These are phyloP conservation scores for Haematococcus lacustris DNA, from an alignment of 139 green algal genomes.

Conservation along the genomic window DNA sequence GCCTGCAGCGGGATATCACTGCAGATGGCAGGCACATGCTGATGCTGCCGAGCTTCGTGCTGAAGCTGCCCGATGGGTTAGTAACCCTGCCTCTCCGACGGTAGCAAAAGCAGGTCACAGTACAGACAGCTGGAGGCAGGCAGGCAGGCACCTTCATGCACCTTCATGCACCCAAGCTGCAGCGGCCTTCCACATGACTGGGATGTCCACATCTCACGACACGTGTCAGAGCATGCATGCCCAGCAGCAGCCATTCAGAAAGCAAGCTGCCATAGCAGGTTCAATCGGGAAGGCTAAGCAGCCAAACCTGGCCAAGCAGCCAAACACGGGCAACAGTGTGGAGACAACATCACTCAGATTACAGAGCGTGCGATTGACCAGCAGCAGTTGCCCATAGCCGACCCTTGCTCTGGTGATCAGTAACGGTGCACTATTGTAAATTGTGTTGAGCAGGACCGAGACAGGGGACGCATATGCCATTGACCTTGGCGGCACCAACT, in stretches of 20 bases:
- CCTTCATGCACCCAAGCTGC: background rate
- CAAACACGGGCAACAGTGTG: background rate
- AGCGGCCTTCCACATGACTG: background rate
- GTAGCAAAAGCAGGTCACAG: background rate
- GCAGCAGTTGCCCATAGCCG: background rate
- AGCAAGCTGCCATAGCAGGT: background rate
- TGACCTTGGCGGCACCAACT: constrained; percentile 88
- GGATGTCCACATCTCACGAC: no score
- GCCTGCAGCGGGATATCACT: constrained; percentile 8
- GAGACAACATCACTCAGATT: background rate
- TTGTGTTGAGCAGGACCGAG: constrained; percentile 41
- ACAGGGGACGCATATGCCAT: constrained; percentile 68
- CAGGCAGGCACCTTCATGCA: background rate
- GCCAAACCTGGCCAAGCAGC: background rate
- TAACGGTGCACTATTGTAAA: background rate
- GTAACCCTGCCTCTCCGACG: background rate
- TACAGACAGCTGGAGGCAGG: background rate
- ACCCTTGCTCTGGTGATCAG: background rate
- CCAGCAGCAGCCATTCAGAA: no score
- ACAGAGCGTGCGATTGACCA: background rate
- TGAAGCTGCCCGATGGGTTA: constrained; percentile 28
- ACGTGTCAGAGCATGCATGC: background rate
- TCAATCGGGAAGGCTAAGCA: background rate
- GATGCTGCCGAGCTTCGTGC: constrained; percentile 48
- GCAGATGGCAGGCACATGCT: constrained; percentile 28